Conservation (phyloP, 495 filamentous ascomycete genomes). For the Penicillium atrosanguineum region DNA sequence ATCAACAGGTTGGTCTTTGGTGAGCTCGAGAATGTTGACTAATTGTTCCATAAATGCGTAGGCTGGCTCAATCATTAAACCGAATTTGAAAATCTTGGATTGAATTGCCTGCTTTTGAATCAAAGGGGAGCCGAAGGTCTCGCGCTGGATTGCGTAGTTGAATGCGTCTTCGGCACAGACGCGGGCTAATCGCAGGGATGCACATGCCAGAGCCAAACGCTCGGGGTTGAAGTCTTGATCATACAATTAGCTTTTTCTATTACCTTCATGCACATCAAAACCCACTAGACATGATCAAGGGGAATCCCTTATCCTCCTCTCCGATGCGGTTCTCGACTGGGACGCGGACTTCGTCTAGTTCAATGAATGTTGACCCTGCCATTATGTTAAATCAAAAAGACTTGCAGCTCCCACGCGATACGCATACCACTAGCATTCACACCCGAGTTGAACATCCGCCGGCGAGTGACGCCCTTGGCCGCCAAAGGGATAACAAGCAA, state of each 20-base stretch:
- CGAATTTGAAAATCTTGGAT: constrained; percentile 49
- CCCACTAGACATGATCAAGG: constrained; percentile 49
- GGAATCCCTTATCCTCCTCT: constrained; percentile 48
- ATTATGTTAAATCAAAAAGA: neutral
- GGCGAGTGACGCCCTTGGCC: constrained; percentile 51
- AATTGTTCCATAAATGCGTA: constrained; percentile 50
- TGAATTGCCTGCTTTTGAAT: constrained; percentile 47
- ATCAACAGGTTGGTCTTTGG: constrained; percentile 31
- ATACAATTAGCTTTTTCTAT: neutral
- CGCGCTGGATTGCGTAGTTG: constrained; percentile 45
- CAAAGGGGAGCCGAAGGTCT: constrained; percentile 49
- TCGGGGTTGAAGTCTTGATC: constrained; percentile 47
- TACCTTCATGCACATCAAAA: neutral
- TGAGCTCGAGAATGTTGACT: constrained; percentile 43
- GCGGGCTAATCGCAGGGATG: constrained; percentile 42
- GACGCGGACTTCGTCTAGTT: constrained; percentile 47
- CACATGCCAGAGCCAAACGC: constrained; percentile 40
- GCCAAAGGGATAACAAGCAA: constrained; percentile 51
- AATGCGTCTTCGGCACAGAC: constrained; percentile 50
- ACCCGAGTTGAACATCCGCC: constrained; percentile 78
- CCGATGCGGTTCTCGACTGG: constrained; percentile 43
- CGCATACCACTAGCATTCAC: constrained; percentile 39
- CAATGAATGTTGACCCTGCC: constrained; percentile 46
- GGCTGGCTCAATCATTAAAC: constrained; percentile 47
- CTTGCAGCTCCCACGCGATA: neutral